Evolutionary conservation across 148 eudicot species (phyloP), one percentile per base, ranked within the genome.

Genomic region (Chenopodium quinoa): DNA sequence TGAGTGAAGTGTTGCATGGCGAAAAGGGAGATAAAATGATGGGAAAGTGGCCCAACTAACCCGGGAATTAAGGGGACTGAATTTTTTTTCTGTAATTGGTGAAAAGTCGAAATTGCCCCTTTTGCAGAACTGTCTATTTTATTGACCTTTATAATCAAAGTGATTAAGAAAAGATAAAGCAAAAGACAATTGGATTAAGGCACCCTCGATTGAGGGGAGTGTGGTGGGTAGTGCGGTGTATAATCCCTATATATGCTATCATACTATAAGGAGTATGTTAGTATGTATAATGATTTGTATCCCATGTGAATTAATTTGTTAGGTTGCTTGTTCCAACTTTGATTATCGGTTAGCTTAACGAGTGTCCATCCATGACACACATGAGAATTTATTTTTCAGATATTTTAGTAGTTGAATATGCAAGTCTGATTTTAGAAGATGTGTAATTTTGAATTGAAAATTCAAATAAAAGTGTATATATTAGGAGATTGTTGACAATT

Each of bases 1-100:
- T 32, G 10, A 60, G 9, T 73, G 44, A 40, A 19, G 46, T 40
- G 19, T 71, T 60, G 64, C 60, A 72, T 73, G 78, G 78, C 78
- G 60, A 56, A 83, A 83, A 68, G 75, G 71, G 62, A 0, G 47
- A 27, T 62, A 13, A 44, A 63, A 54, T 62, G 31, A 79, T 47
- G 64, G 22, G 29, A 79, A 68, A 25, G 70, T 20, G 63, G 34
- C 84, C 74, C 75, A 79, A 75, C 62, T 66, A 67, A 40, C 82
- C 85, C 87, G 78, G 65, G 66, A 81, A 74, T 80, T 71, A 52
- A 31, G 86, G 86, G 86, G 71, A 17, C 19, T 56, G n/a, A 40
- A 37, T 5, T 5, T 40, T 40, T 13, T 60, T 11, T 69, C 25
- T 50, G 29, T 44, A 66, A 23, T 60, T 81, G 32, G 8, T 11